Base-by-base conservation (phyloP, 2,329 filamentous ascomycete genomes). In the Trichoderma hamatum region DNA sequence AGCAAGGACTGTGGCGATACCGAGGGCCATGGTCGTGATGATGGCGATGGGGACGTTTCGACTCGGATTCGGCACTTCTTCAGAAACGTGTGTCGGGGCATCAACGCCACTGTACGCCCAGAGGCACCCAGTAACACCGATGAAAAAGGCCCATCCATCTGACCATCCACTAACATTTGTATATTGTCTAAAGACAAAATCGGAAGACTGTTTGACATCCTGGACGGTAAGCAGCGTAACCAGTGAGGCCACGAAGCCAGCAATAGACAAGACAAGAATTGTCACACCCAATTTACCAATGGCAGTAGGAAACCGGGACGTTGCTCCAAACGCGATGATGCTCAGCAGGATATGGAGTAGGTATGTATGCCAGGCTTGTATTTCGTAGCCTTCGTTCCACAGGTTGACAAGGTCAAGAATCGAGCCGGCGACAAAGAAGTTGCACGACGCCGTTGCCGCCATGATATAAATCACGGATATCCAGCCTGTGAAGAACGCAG, bases 381-480 rank as follows among this genome's bases (percentile, higher is more conserved):
- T 71, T 13, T 55, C 60, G 36, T 75, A 75, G 0, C 70, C 64
- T 0, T 70, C 69, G 4, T 73, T 68, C 74, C 73, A 75, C 0
- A 75, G 49, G 16, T 55, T 60, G 19, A 64, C 73, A 7, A 75
- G 36, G n/a, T 75, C 74, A 1, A 75, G 61, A 7, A 75, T 66
- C 2, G 74, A 75, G 14, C 71, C 71, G 0, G 74, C 74, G 14
- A 72, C 73, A 56, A 75, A 75, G 63, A 75, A 74, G 34, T 75
- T 75, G 67, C 73, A 75, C 11, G 74, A 75, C 0, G 72, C 73
- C 1, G 70, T 66, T 3, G 72, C 74, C 1, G 74, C 70, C 74
- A 75, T 75, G 58, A 75, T 73, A 43, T 74, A 75, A 39, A 75
- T 74, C 21, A 75, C 72, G 5, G 73, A 69, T 11, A 74, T 71